Conservation (phyloP, 2,329 filamentous ascomycete genomes). For the Aspergillus niger region DNA sequence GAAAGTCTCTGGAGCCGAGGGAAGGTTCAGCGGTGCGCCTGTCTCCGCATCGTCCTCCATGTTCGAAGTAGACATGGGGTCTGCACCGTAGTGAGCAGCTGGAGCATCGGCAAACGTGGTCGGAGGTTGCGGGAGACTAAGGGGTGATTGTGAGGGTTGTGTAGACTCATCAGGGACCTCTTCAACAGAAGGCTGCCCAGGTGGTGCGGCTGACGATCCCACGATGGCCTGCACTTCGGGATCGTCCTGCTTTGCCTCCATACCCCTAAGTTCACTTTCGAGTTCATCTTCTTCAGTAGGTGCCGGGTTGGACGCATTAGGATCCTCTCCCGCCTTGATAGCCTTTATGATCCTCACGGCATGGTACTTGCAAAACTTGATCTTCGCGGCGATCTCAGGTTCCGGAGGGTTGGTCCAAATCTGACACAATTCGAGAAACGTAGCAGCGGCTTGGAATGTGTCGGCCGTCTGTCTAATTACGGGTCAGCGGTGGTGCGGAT, state of each 20-base stretch:
- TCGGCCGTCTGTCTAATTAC: slow-evolving; percentile 77
- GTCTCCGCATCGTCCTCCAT: slow-evolving; percentile 42
- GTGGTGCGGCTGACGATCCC: slow-evolving; percentile 45
- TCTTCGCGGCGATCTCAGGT: slow-evolving; percentile 76
- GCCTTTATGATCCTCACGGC: slow-evolving; percentile 88
- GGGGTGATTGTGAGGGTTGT: slow-evolving; percentile 51
- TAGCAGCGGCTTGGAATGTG: slow-evolving; percentile 88
- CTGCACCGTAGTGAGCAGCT: slow-evolving; percentile 26
- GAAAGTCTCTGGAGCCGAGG: slow-evolving; percentile 42
- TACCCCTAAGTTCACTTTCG: slow-evolving; percentile 26
- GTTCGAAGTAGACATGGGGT: slow-evolving; percentile 25
- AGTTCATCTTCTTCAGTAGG: slow-evolving; percentile 55
- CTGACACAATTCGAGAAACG: slow-evolving; percentile 83
- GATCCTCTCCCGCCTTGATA: slow-evolving; percentile 85
- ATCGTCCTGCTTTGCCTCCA: slow-evolving; percentile 63
- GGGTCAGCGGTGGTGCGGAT: slow-evolving; percentile 12
- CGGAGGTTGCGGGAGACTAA: slow-evolving; percentile 35
- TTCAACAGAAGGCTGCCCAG: slow-evolving; percentile 59
- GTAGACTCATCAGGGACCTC: slow-evolving; percentile 61
- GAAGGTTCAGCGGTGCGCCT: slow-evolving; percentile 36
- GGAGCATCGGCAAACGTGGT: slow-evolving; percentile 25
- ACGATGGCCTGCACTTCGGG: slow-evolving; percentile 63
- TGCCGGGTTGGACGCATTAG: slow-evolving; percentile 85
- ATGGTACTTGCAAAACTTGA: slow-evolving; percentile 97
- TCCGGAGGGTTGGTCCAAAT: slow-evolving; percentile 76